These are phyloP conservation scores for Aspergillus sp. DNA, from an alignment of 2,329 filamentous ascomycete species.

Conservation along the genomic window DNA sequence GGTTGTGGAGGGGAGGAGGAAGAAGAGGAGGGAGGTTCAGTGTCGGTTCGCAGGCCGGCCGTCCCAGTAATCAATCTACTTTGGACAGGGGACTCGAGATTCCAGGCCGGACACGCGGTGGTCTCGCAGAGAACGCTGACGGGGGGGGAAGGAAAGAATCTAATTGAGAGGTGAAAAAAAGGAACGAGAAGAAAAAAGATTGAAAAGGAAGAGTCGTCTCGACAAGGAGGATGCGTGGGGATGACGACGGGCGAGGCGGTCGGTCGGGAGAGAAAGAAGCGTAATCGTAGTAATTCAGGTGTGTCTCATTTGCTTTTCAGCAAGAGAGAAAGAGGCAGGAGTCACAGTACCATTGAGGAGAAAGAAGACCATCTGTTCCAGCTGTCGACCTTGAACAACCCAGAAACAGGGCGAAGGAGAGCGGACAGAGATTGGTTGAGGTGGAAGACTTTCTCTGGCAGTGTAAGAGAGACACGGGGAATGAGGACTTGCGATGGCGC, in stretches of 20 bases:
- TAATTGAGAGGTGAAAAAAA: conserved; percentile 1
- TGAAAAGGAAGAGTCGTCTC: neutral
- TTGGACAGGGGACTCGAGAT: no score
- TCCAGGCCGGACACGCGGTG: no score
- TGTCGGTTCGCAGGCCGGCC: conserved; percentile 1
- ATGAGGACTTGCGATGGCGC: no score
- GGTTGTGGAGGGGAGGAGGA: neutral
- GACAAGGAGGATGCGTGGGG: conserved; percentile 15
- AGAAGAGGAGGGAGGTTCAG: conserved; percentile 4
- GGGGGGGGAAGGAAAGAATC: conserved; percentile 1
- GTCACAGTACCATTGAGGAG: neutral
- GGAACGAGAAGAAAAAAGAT: conserved; percentile 1
- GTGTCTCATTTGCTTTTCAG: conserved; percentile 6
- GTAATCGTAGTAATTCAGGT: conserved; percentile 4
- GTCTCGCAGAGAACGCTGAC: neutral
- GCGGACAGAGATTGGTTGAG: no score
- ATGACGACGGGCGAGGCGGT: conserved; percentile 20
- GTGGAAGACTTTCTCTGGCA: no score
- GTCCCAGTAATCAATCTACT: no score
- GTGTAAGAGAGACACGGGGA: no score
- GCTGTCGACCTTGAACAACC: neutral
- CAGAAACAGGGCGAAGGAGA: no score
- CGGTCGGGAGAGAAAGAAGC: conserved; percentile 15
- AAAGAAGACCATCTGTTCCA: neutral
- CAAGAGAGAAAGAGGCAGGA: neutral